phyloP scores from a whole-genome alignment of 495 filamentous ascomycete species.

The Lasiosphaeris hirsuta region DNA sequence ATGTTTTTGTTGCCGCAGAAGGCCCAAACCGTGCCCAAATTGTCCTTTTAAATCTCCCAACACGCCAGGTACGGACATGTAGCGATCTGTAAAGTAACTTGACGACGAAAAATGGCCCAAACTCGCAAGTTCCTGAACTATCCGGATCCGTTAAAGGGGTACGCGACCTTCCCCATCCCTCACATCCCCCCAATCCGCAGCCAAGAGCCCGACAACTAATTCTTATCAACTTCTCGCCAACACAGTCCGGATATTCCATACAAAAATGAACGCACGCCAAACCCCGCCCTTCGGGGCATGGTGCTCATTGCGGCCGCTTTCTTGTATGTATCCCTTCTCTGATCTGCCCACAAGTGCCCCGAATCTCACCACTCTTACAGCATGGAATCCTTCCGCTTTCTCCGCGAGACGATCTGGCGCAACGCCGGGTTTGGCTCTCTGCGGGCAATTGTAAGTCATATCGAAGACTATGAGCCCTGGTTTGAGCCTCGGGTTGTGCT shows the following conservation, averaged over 20 bases:
- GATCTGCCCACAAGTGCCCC: not conserved
- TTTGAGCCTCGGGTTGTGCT: constrained; percentile 79
- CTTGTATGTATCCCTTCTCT: constrained; percentile 16
- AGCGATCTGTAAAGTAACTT: too few relatives aligned
- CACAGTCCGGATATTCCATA: constrained; percentile 30
- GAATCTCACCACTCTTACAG: constrained; percentile 15
- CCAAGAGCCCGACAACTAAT: too few relatives aligned
- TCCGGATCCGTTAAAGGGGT: constrained; percentile 21
- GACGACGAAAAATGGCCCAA: constrained; percentile 9
- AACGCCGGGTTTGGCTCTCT: constrained; percentile 69
- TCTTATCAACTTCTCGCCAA: constrained; percentile 1
- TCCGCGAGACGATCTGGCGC: constrained; percentile 48
- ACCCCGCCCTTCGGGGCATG: constrained; percentile 28
- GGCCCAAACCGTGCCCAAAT: too few relatives aligned
- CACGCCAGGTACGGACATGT: too few relatives aligned
- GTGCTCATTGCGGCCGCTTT: constrained; percentile 22
- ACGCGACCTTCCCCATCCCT: constrained; percentile 6
- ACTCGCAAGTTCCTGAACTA: constrained; percentile 18
- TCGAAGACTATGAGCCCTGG: constrained; percentile 60
- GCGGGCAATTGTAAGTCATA: constrained; percentile 48
- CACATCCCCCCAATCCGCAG: not conserved
- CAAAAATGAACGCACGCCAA: constrained; percentile 23
- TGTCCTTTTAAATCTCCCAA: too few relatives aligned
- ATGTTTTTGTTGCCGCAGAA: too few relatives aligned
- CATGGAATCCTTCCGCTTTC: constrained; percentile 33